Evolutionary conservation across 495 filamentous ascomycete species (phyloP).

Genomic region (Parathielavia appendiculata): DNA sequence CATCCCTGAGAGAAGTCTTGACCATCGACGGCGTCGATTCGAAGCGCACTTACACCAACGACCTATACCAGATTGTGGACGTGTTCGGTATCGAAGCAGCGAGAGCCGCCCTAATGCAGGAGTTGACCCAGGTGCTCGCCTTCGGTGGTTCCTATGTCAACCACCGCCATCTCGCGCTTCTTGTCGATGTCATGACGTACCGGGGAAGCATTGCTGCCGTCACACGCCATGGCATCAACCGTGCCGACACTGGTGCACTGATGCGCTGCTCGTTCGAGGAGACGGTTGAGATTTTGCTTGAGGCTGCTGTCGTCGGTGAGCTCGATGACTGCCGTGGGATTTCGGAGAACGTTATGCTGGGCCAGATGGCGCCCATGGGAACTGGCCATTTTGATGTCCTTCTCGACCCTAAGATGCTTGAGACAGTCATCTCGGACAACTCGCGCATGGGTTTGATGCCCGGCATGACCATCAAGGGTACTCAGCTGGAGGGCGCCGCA

Average conservation of each 20-base stretch:
- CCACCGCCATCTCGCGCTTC: slow-evolving; percentile 90
- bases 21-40: slow-evolving; percentile 84
- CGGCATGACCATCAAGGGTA: slow-evolving; percentile 66
- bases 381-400: slow-evolving; percentile 92
- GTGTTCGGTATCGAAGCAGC: slow-evolving; percentile 96
- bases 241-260: slow-evolving; percentile 92
- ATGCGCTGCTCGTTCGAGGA: slow-evolving; percentile 99
- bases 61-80: slow-evolving; percentile 86
- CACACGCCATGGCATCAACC: slow-evolving; percentile 97
- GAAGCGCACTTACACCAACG: slow-evolving; percentile 87
- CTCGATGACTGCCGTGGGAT: slow-evolving; percentile 96
- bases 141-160: slow-evolving; percentile 99
- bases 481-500: slow-evolving; percentile 72
- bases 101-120: slow-evolving; percentile 74
- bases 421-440: slow-evolving; percentile 89
- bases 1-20: slow-evolving; percentile 74
- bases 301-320: slow-evolving; percentile 89
- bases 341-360: slow-evolving; percentile 97
- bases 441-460: slow-evolving; percentile 73
- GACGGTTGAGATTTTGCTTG: slow-evolving; percentile 94
- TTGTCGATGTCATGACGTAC: slow-evolving; percentile 97
- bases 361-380: slow-evolving; percentile 91
- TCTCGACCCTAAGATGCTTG: slow-evolving; percentile 89
- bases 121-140: slow-evolving; percentile 83
- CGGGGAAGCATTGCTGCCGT: slow-evolving; percentile 90